Percentiles rank a stretch among this genome's conserved stretches.
These are phyloP conservation scores for Phytophthora niederhauseri DNA, from an alignment of 352 stramenopile genomes.

Conservation along the genomic window DNA sequence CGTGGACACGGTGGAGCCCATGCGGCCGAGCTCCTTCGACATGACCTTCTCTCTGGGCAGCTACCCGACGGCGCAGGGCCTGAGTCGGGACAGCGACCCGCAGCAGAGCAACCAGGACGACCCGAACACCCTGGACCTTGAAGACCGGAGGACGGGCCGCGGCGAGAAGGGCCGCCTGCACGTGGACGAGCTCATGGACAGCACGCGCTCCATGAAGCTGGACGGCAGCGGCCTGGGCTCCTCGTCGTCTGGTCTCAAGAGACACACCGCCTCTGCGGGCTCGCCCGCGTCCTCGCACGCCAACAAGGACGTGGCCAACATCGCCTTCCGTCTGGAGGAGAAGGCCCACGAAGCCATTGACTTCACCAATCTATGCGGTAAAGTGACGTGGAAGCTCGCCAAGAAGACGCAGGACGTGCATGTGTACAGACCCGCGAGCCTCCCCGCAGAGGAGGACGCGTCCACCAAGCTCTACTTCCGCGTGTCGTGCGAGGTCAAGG, in stretches of 20 bases:
- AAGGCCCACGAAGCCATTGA: conserved; percentile 74
- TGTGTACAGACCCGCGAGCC: conserved; percentile 62
- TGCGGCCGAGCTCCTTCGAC: conserved; percentile 89
- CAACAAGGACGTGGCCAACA: conserved; percentile 53
- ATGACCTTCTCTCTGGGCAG: conserved; percentile 84
- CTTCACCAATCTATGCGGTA: conserved; percentile 59
- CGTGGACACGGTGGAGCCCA: conserved; percentile 83
- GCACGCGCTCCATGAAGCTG: conserved; percentile 23
- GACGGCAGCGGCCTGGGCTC: conserved; percentile 8
- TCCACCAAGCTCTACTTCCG: conserved; percentile 79
- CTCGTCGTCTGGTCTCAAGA: conserved; percentile 18
- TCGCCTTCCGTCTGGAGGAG: conserved; percentile 70
- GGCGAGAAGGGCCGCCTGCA: conserved; percentile 58
- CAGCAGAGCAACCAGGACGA: conserved; percentile 34
- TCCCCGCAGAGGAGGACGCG: conserved; percentile 50
- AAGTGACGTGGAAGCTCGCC: conserved; percentile 64
- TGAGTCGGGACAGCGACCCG: conserved; percentile 37
- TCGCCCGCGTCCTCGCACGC: conserved; percentile 37
- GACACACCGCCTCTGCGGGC: conserved; percentile 18
- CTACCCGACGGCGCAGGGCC: conserved; percentile 37
- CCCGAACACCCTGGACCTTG: conserved; percentile 4
- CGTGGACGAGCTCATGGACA: conserved; percentile 43
- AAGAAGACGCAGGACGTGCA: conserved; percentile 88
- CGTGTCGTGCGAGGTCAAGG: conserved; percentile 85
- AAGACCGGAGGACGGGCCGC: conserved; percentile 11